Base-by-base conservation (phyloP, 371 early-diverging fungal species). In the Mycotypha africana region DNA sequence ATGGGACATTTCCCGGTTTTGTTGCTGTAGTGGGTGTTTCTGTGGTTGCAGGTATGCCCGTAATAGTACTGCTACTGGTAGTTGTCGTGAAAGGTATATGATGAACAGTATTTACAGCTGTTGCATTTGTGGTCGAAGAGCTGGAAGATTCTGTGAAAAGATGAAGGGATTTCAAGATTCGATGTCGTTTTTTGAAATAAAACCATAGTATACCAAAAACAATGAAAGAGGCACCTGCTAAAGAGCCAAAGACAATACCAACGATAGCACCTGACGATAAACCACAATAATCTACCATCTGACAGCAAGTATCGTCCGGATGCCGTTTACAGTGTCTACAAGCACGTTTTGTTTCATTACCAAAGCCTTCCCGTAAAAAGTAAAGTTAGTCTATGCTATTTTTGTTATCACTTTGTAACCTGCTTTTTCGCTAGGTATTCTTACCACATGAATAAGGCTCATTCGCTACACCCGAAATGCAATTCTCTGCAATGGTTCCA, bases 361-460 rank as follows among this genome's bases (percentile, higher is more conserved):
- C 56, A 35, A 65, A 62, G 2, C 62, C 62, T 62, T n/a, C n/a
- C n/a, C n/a, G n/a, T n/a, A n/a, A n/a, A n/a, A n/a, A n/a, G n/a
- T n/a, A n/a, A n/a, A n/a, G n/a, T n/a, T n/a, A n/a, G n/a, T n/a
- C n/a, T n/a, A n/a, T n/a, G n/a, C n/a, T n/a, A n/a, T n/a, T n/a
- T n/a, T n/a, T n/a, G n/a, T n/a, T n/a, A n/a, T n/a, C n/a, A n/a
- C n/a, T n/a, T n/a, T n/a, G n/a, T n/a, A n/a, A n/a, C n/a, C n/a
- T n/a, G n/a, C n/a, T n/a, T n/a, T n/a, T n/a, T n/a, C n/a, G n/a
- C n/a, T n/a, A n/a, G n/a, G n/a, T n/a, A n/a, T n/a, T 33, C 23
- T 50, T 62, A 69, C 70, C 70, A 50, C 70, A 69, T 19, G 60
- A 49, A 35, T 60, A 62, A 24, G 65, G 65, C 25, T 69, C 70